Percentiles rank a stretch among this genome's conserved stretches.
Evolutionary conservation across 148 eudicot genomes (phyloP).

Genomic region (Dianthus caryophyllus): DNA sequence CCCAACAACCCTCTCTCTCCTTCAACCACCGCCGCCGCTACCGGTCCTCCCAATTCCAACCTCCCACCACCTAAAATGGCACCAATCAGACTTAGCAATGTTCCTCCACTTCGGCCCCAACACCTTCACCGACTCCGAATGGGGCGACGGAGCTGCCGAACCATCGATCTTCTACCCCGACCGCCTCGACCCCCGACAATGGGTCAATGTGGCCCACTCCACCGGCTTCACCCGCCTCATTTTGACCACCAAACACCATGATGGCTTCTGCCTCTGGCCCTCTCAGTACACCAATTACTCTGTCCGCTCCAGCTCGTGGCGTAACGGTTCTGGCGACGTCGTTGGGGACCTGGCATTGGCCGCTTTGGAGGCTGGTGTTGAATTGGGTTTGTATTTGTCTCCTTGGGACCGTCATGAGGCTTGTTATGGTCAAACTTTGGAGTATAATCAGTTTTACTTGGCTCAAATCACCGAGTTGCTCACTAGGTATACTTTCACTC

Average conservation of each 20-base stretch:
- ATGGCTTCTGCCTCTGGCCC: conserved; percentile 87
- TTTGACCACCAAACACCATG: conserved; percentile 75
- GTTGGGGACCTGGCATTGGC: conserved; percentile 60
- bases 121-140: conserved; percentile 78
- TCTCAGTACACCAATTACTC: conserved; percentile 57
- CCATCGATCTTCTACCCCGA: conserved; percentile 57
- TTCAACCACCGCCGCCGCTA: conserved; percentile 40
- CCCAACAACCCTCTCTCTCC: not conserved
- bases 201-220: conserved; percentile 54
- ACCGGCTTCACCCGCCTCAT: conserved; percentile 53
- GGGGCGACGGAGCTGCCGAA: conserved; percentile 52
- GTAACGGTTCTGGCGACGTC: conserved; percentile 54
- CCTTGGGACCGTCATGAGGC: conserved; percentile 87
- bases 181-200: conserved; percentile 44
- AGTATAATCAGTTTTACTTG: conserved; percentile 70
- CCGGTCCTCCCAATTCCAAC: conserved; percentile 71
- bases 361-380: conserved; percentile 40
- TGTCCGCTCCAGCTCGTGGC: conserved; percentile 54
- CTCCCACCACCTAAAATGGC: conserved; percentile 57
- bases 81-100: conserved; percentile 51
- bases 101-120: conserved; percentile 86
- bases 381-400: conserved; percentile 69
- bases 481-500: conserved; percentile 43
- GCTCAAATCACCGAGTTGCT: conserved; percentile 80
- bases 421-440: conserved; percentile 51